Evolutionary conservation across 1,139 yeast genomes (phyloP).

Genomic region (Blastobotrys malaysiensis): DNA sequence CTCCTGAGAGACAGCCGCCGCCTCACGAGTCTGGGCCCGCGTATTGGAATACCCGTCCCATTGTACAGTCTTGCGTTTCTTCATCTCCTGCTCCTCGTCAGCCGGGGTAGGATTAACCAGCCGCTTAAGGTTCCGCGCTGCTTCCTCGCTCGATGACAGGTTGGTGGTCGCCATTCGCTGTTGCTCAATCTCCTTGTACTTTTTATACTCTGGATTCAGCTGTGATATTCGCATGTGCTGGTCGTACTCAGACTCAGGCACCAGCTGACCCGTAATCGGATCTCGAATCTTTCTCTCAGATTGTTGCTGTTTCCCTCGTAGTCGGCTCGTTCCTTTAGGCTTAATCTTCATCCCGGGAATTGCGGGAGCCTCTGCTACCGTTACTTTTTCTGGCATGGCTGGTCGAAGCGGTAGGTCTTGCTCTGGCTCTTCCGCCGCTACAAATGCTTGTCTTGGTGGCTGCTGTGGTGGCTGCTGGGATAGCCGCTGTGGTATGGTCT

Average conservation of each 20-base stretch:
- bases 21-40: slow-evolving; percentile 21
- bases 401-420: slow-evolving; percentile 9
- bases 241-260: slow-evolving; percentile 70
- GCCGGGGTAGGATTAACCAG: slow-evolving; percentile 44
- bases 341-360: slow-evolving; percentile 46
- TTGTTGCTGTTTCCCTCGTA: background rate
- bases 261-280: slow-evolving; percentile 65
- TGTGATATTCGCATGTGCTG: slow-evolving; percentile 66
- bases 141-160: slow-evolving; percentile 63
- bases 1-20: slow-evolving; percentile 27
- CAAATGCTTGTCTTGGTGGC: slow-evolving; percentile 14
- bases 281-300: slow-evolving; percentile 14
- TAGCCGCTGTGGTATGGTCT: background rate
- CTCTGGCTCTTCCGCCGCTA: background rate
- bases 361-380: slow-evolving; percentile 40
- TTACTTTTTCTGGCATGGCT: slow-evolving; percentile 14
- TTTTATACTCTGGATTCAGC: slow-evolving; percentile 73
- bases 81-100: slow-evolving; percentile 15
- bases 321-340: slow-evolving; percentile 64
- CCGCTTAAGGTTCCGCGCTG: slow-evolving; percentile 61
- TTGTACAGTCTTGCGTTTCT: slow-evolving; percentile 22
- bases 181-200: slow-evolving; percentile 59
- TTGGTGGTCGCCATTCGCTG: slow-evolving; percentile 59
- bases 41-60: slow-evolving; percentile 30
- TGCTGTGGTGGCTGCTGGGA: slow-evolving; percentile 6